Evolutionary conservation across 1,139 yeast genomes (phyloP).

Genomic region (Lodderomyces metapsilosis): DNA sequence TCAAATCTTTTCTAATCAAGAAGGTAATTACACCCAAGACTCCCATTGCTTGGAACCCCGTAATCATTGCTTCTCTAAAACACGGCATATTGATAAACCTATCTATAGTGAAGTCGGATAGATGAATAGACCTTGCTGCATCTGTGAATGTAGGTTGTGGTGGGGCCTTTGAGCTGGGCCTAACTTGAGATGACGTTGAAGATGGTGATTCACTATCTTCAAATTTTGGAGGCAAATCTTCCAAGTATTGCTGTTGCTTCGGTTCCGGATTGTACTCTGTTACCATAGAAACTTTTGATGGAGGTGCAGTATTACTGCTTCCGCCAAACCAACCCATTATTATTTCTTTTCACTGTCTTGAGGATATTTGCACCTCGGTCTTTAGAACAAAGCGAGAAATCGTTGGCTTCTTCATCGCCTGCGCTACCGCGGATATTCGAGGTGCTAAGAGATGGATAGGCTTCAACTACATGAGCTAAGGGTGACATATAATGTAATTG

Average conservation of each 20-base stretch:
- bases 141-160: slow-evolving; percentile 26
- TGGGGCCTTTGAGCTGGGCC: slow-evolving; percentile 1
- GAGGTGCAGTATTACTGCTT: slow-evolving; percentile 12
- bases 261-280: slow-evolving; percentile 18
- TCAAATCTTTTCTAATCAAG: slow-evolving; percentile 61
- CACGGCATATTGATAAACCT: slow-evolving; percentile 74
- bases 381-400: neutral
- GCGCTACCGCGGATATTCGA: too few species aligned
- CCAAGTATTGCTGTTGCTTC: slow-evolving; percentile 22
- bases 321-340: slow-evolving; percentile 36
- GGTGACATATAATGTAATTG: too few species aligned
- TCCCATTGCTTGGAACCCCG: slow-evolving; percentile 84
- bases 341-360: neutral
- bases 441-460: too few species aligned
- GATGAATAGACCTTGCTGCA: slow-evolving; percentile 29
- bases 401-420: neutral
- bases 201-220: slow-evolving; percentile 31
- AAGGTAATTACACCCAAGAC: slow-evolving; percentile 75
- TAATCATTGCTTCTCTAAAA: slow-evolving; percentile 82
- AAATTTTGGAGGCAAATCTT: slow-evolving; percentile 48
- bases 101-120: slow-evolving; percentile 55
- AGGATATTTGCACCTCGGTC: neutral
- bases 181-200: slow-evolving; percentile 5
- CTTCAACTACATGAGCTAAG: too few species aligned
- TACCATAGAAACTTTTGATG: slow-evolving; percentile 29